phyloP scores from a whole-genome alignment of 2,329 filamentous ascomycete species.

The Tolypocladium amazonense region DNA sequence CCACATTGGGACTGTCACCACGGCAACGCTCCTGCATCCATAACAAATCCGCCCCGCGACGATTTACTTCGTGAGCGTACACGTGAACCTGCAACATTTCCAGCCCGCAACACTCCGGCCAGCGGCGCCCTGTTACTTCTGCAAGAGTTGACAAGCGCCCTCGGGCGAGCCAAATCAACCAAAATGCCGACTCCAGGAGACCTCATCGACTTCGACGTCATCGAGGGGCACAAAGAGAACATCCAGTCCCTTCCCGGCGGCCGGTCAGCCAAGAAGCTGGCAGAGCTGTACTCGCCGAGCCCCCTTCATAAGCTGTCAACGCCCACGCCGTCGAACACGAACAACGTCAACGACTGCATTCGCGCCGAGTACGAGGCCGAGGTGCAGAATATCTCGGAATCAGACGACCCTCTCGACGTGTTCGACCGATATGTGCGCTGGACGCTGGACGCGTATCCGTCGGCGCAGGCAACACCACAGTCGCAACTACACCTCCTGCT shows the following conservation, averaged over 20 bases:
- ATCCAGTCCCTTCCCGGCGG: constrained; percentile 86
- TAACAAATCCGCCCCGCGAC: not conserved
- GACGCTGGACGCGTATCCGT: constrained; percentile 91
- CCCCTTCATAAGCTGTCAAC: constrained; percentile 46
- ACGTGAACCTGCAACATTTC: not conserved
- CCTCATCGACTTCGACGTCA: constrained; percentile 73
- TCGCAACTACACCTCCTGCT: constrained; percentile 84
- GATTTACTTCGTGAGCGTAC: not conserved
- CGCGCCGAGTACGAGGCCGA: constrained; percentile 82
- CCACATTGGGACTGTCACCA: constrained; percentile 6
- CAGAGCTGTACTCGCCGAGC: constrained; percentile 65
- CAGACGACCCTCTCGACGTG: constrained; percentile 88
- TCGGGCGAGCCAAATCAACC: constrained; percentile 11
- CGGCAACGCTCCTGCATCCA: constrained; percentile 5
- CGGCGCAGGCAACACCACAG: constrained; percentile 80
- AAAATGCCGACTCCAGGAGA: constrained; percentile 41
- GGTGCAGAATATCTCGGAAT: constrained; percentile 66
- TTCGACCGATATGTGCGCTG: constrained; percentile 96
- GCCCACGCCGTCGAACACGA: constrained; percentile 60
- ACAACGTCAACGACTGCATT: constrained; percentile 68
- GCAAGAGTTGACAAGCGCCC: constrained; percentile 2
- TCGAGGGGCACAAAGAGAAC: constrained; percentile 96
- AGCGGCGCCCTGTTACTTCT: not conserved
- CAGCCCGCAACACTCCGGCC: not conserved
- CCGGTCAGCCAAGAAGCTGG: constrained; percentile 80